phyloP scores from a whole-genome alignment of 2,329 filamentous ascomycete genomes.

The Coniochaeta prunicola region DNA sequence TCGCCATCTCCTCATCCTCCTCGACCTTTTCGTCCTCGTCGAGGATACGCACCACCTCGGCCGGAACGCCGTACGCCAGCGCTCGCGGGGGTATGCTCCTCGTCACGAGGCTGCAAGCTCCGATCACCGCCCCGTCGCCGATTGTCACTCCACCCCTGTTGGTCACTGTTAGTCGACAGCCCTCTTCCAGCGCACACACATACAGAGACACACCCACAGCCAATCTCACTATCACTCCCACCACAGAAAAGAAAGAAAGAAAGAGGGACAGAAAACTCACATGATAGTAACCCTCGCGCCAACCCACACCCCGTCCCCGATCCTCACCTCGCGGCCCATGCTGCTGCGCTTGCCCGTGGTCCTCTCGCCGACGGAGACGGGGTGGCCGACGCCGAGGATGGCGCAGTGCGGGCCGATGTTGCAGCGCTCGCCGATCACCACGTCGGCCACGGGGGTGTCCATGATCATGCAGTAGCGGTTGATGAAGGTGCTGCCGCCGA shows the following conservation, averaged over 20 bases:
- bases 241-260: not conserved
- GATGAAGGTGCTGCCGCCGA: conserved; percentile 23
- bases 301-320: conserved; percentile 32
- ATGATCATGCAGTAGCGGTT: conserved; percentile 25
- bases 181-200: no score
- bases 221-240: not conserved
- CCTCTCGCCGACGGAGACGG: conserved; percentile 16
- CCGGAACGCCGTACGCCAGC: conserved; percentile 20
- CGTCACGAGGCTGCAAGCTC: conserved; percentile 20
- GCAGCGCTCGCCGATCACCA: conserved; percentile 23
- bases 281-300: conserved; percentile 27
- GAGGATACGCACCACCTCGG: conserved; percentile 11
- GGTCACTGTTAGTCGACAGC: no score
- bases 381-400: conserved; percentile 21
- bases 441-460: conserved; percentile 24
- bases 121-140: conserved; percentile 20
- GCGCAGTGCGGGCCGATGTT: conserved; percentile 22
- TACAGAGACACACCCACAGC: not conserved
- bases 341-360: conserved; percentile 13
- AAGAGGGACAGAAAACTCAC: conserved; percentile 10
- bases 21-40: conserved; percentile 3
- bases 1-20: not conserved
- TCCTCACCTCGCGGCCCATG: conserved; percentile 21
- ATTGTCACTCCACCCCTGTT: conserved; percentile 21
- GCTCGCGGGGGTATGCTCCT: conserved; percentile 16